Evolutionary conservation across 805 yeast species (phyloP), one percentile per base, ranked within the genome.

Genomic region (Candida awuae): DNA sequence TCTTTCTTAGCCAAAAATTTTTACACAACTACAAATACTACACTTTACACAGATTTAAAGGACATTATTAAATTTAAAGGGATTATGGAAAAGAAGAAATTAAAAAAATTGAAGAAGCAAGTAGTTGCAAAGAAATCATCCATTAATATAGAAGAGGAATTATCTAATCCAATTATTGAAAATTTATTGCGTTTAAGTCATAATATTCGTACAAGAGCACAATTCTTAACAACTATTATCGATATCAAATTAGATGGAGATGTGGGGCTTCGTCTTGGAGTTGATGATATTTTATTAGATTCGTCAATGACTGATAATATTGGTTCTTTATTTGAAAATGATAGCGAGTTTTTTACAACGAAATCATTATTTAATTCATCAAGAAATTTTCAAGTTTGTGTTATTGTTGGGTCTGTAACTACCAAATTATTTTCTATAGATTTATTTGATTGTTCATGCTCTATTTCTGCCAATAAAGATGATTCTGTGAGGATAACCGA

Each of bases 281-380:
- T 54, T 9, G 58, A 55, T 34, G 62, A 58, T 41, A 37, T 51
- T 2, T 35, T 52, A 3, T 14, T 54, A 9, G 61, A 56, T 44
- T 51, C 56, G 3, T 47, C 59, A 4, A 38, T 47, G 6, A 42
- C 54, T 6, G 54, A 50, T 38, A 53, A 51, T 27, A 25, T 48
- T 16, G 42, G 48, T 3, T 51, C 59, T 2, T 38, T 56, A n/a
- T 54, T 53, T 38, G 49, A 41, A 7, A 10, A 34, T 16, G 21
- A 39, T 8, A 31, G 29, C 2, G 23, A 41, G n/a, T 37, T 35
- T 12, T 29, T 33, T 4, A 40, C 45, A 3, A 47, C 45, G 22
- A 53, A 55, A 34, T 39, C 51, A 4, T 22, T 50, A 14, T 43
- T 45, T 7, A 22, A 48, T 12, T 28, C 50, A 1, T 13, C 49